Conservation (phyloP, 1,284 basidiomycete species). For the Wolfiporia cocos region DNA sequence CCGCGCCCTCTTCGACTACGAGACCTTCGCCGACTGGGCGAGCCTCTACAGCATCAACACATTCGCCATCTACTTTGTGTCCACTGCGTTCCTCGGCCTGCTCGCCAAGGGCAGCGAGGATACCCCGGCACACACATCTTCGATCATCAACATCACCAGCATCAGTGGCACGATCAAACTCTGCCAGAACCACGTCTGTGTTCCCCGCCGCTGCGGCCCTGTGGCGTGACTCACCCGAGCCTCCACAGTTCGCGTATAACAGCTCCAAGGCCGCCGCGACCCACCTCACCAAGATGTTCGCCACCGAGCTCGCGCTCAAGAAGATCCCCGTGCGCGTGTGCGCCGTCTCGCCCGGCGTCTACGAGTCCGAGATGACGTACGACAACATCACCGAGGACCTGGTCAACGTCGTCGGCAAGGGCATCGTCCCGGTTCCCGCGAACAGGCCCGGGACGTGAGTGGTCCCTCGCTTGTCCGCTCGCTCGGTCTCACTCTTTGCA, state of each 20-base stretch:
- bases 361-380: slow-evolving; percentile 72
- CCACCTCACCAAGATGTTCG: slow-evolving; percentile 68
- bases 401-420: slow-evolving; percentile 39
- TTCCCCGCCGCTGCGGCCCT: background rate
- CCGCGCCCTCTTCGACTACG: slow-evolving; percentile 59
- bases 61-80: slow-evolving; percentile 67
- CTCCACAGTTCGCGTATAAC: slow-evolving; percentile 68
- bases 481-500: background rate
- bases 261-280: slow-evolving; percentile 71
- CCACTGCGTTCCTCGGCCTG: slow-evolving; percentile 69
- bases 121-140: slow-evolving; percentile 46
- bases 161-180: slow-evolving; percentile 66
- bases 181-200: slow-evolving; percentile 66
- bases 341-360: slow-evolving; percentile 69
- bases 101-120: slow-evolving; percentile 66
- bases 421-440: slow-evolving; percentile 52
- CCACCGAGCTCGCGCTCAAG: slow-evolving; percentile 68
- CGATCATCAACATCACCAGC: slow-evolving; percentile 71
- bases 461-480: no score
- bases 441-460: slow-evolving; percentile 63
- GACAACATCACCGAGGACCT: slow-evolving; percentile 37
- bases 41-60: slow-evolving; percentile 60
- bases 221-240: background rate
- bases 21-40: slow-evolving; percentile 57
- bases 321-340: slow-evolving; percentile 65